Evolutionary conservation across 179 eudicot genomes (phyloP), one percentile per base, ranked within the genome.

Genomic region (Patellifolia procumbens): DNA sequence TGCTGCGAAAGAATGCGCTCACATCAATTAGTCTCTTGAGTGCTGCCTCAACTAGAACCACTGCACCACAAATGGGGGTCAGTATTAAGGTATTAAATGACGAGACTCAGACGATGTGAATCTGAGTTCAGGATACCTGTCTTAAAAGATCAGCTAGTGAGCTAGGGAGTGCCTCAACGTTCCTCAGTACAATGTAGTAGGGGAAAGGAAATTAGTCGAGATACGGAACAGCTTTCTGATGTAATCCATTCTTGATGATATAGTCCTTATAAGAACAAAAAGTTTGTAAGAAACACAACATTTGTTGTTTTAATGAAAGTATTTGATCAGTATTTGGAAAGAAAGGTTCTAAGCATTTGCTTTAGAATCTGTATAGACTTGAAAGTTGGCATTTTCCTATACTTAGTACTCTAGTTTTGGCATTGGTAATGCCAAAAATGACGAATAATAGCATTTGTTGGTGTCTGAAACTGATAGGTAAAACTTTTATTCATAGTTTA

Each of bases 1-100:
- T 6, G 19, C 58, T 5, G 8, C 12, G 8, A 32, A n/a, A 3
- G 51, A 12, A 5, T 13, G 52, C 60, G 6, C 9, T 7, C 67
- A 17, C 43, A 10, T 29, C 51, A 49, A 76, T 73, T 80, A 88
- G 75, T 88, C 91, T 81, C 90, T 86, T 1, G 90, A 77, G 48
- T 83, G 4, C 75, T 91, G 99, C 97, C 91, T 89, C 72, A 95
- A 83, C 88, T 95, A 98, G 75, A 95, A 93, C 99, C 99, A 95
- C 99, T 95, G 97, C 80, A 84, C 34, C 58, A 20, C 28, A 34
- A 68, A 2, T 55, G 52, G 43, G 15, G 70, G 70, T 49, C 48
- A 64, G 63, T 45, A n/a, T 68, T 13, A 61, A 2, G 13, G 45
- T 16, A 73, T 28, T 24, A 2, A 28, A 7, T 24, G 37, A 24